A percentile compares a stretch with the other conserved stretches of the same genome.
phyloP scores from a whole-genome alignment of 2,329 filamentous ascomycete species.

The Colletotrichum musae region DNA sequence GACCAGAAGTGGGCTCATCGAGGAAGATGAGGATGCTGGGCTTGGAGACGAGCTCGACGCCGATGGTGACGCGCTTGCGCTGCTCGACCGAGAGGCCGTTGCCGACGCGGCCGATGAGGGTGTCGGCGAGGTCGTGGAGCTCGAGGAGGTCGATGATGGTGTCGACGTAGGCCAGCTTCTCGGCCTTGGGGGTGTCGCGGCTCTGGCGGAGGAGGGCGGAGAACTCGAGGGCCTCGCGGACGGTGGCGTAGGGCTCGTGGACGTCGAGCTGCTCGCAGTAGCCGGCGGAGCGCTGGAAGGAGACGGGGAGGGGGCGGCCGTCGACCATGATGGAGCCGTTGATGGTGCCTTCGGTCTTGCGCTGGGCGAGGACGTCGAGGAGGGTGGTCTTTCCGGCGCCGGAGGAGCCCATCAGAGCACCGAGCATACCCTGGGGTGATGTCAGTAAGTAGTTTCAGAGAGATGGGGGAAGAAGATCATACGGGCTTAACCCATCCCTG shows the following conservation, averaged over 20 bases:
- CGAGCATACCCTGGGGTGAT: slow-evolving; percentile 69
- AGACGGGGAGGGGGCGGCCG: slow-evolving; percentile 77
- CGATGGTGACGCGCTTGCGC: slow-evolving; percentile 71
- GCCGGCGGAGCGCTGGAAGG: slow-evolving; percentile 84
- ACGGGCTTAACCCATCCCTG: slow-evolving; percentile 87
- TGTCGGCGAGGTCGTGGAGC: slow-evolving; percentile 63
- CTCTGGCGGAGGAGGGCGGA: slow-evolving; percentile 82
- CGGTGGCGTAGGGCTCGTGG: slow-evolving; percentile 80
- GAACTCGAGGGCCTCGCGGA: slow-evolving; percentile 82
- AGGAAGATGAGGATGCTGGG: slow-evolving; percentile 73
- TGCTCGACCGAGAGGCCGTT: slow-evolving; percentile 67
- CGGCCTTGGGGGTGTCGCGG: slow-evolving; percentile 71
- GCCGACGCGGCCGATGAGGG: slow-evolving; percentile 66
- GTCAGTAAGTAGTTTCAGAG: background rate
- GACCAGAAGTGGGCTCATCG: slow-evolving; percentile 74
- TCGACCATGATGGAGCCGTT: slow-evolving; percentile 83
- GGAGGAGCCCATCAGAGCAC: slow-evolving; percentile 85
- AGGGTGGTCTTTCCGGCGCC: slow-evolving; percentile 91
- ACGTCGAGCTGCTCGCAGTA: slow-evolving; percentile 89
- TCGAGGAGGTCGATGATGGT: slow-evolving; percentile 79
- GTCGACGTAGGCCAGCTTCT: slow-evolving; percentile 83
- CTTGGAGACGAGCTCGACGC: slow-evolving; percentile 73
- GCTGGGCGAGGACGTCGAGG: slow-evolving; percentile 84
- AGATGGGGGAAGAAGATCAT: background rate
- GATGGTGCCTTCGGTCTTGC: slow-evolving; percentile 84